Base-by-base conservation (phyloP, 2,329 filamentous ascomycete genomes). In the Penicillium sp. region DNA sequence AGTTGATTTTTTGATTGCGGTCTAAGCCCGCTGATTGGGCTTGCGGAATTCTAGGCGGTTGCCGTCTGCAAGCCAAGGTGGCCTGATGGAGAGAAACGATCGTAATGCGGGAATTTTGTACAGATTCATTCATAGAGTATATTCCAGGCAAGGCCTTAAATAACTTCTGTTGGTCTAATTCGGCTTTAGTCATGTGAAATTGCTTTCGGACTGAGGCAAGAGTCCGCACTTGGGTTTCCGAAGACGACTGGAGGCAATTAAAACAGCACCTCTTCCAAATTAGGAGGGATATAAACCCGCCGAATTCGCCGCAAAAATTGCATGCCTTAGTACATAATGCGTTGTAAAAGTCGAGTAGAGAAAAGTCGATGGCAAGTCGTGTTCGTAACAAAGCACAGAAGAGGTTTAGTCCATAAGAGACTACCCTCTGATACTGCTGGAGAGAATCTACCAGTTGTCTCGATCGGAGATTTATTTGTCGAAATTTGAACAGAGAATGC, bases 331-430 rank as follows among this genome's bases (percentile, higher is more conserved):
- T 64, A 46, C 50, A 62, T 50, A 64, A 50, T 59, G 50, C 55
- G n/a, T 58, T 53, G n/a, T 58, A 40, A 43, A 64, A 51, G 48
- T 64, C 57, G 47, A 59, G 45, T 51, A 62, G 58, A 54, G 57
- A 43, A 27, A 62, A 31, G 10, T 56, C 5, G 40, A 31, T 42
- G 25, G 58, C 51, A 37, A 59, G n/a, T 43, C 50, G 46, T 42
- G 58, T 64, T 57, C 58, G 60, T 58, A 62, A 54, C 13, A 64
- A 58, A n/a, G 57, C 56, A 37, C 48, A 58, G 47, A 62, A 59
- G 35, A 64, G 60, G 48, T 56, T 59, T 33, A 59, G 58, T 37
- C 56, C 51, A 58, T 64, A 33, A 3, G 46, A 51, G 50, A 56
- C 50, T 31, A 58, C 56, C 35, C 19, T 56, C 6, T 54, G 56